These are phyloP conservation scores for Coprinopsis marcescibilis DNA, from an alignment of 768 basidiomycete species.

Conservation along the genomic window DNA sequence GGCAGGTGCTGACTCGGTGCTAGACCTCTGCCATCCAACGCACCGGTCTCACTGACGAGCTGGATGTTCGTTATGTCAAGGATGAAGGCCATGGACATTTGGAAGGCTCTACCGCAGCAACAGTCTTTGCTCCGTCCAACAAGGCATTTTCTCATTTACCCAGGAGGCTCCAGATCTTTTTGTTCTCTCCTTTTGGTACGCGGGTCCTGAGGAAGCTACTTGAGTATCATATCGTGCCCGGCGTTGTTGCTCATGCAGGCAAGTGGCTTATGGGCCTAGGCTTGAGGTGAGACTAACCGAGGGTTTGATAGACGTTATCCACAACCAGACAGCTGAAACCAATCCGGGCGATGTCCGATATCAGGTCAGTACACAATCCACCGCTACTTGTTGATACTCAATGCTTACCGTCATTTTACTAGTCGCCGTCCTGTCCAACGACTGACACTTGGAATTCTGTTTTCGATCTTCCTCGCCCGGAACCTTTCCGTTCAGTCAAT, in stretches of 20 bases:
- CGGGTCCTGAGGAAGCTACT: slow-evolving; percentile 46
- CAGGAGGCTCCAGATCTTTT: slow-evolving; percentile 41
- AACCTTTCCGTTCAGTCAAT: slow-evolving; percentile 30
- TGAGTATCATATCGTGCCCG: slow-evolving; percentile 52
- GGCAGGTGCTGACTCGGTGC: neutral
- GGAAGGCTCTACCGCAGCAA: slow-evolving; percentile 41
- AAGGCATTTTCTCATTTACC: slow-evolving; percentile 44
- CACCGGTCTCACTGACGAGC: slow-evolving; percentile 34
- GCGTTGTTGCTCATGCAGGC: slow-evolving; percentile 46
- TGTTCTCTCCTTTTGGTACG: slow-evolving; percentile 58
- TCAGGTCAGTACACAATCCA: no score
- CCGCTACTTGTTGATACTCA: no score
- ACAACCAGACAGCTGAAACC: slow-evolving; percentile 22
- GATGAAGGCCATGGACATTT: slow-evolving; percentile 32
- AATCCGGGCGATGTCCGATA: neutral
- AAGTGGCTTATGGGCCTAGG: slow-evolving; percentile 12
- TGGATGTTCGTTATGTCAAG: slow-evolving; percentile 42
- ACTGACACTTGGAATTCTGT: neutral
- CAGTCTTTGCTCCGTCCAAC: slow-evolving; percentile 51
- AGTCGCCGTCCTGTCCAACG: neutral
- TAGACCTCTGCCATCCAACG: slow-evolving; percentile 57
- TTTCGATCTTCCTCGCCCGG: slow-evolving; percentile 10
- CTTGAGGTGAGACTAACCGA: neutral
- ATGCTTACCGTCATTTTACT: no score
- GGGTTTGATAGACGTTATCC: slow-evolving; percentile 22